Evolutionary conservation across 1,284 basidiomycete species (phyloP).

Genomic region (Leccinum fuscescens): DNA sequence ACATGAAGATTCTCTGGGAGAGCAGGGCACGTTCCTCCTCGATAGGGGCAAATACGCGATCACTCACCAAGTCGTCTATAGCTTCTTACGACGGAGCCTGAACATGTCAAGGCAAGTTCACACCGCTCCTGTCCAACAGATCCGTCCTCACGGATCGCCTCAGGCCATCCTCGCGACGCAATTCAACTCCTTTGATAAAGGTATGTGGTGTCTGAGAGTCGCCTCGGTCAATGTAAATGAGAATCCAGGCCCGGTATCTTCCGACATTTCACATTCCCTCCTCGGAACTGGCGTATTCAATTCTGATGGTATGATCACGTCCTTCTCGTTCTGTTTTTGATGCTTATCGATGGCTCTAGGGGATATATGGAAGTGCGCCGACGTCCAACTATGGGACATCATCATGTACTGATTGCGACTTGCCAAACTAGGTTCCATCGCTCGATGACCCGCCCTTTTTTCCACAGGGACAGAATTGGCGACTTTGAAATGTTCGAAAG

Average conservation of each 20-base stretch:
- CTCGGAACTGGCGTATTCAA: conserved; percentile 61
- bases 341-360: conserved; percentile 29
- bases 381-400: background rate
- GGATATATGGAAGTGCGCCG: conserved; percentile 51
- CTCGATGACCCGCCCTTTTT: conserved; percentile 57
- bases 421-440: conserved; percentile 46
- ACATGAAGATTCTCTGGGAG: conserved; percentile 32
- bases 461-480: conserved; percentile 49
- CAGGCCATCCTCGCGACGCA: conserved; percentile 38
- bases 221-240: conserved; percentile 7
- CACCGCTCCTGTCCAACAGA: background rate
- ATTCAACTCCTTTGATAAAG: conserved; percentile 47
- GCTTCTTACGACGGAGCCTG: conserved; percentile 38
- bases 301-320: conserved; percentile 44
- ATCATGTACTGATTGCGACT: conserved; percentile 5
- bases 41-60: background rate
- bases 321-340: background rate
- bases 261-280: conserved; percentile 34
- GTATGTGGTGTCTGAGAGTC: conserved; percentile 16
- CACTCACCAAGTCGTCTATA: conserved; percentile 4
- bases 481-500: conserved; percentile 55
- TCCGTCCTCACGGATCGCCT: conserved; percentile 1
- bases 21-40: conserved; percentile 24
- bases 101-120: conserved; percentile 38
- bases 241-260: conserved; percentile 21